Evolutionary conservation across 1,284 basidiomycete species (phyloP).

Genomic region (Mixia osmundae): DNA sequence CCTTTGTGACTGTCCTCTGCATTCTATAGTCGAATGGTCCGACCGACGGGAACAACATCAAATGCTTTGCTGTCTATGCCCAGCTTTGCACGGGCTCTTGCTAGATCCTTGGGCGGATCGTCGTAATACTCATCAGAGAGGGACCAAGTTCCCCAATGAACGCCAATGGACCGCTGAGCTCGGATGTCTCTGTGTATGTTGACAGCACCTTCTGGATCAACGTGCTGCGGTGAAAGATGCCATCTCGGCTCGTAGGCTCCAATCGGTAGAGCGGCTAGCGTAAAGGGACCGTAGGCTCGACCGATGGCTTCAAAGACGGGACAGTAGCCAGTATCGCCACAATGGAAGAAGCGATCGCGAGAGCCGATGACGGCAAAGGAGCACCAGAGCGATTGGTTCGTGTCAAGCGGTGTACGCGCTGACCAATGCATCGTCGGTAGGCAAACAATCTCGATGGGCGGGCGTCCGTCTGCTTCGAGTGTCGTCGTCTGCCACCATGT

Average conservation of each 20-base stretch:
- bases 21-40: too few relatives aligned
- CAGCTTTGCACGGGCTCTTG: too few relatives aligned
- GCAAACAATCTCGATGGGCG: slow-evolving; percentile 2
- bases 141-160: slow-evolving; percentile 29
- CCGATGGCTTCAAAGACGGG: slow-evolving; percentile 19
- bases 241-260: slow-evolving; percentile 16
- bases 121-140: slow-evolving; percentile 23
- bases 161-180: slow-evolving; percentile 22
- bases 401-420: slow-evolving; percentile 25
- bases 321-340: slow-evolving; percentile 22
- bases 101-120: slow-evolving; percentile 9
- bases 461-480: slow-evolving; percentile 1
- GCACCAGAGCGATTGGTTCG: slow-evolving; percentile 27
- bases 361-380: slow-evolving; percentile 22
- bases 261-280: slow-evolving; percentile 19
- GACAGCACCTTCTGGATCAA: slow-evolving; percentile 24
- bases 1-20: too few relatives aligned
- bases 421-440: slow-evolving; percentile 25
- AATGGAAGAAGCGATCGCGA: slow-evolving; percentile 20
- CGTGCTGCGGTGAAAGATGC: slow-evolving; percentile 25
- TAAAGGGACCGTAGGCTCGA: slow-evolving; percentile 17
- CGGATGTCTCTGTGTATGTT: slow-evolving; percentile 22
- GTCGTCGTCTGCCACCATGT: slow-evolving; percentile 19
- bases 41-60: too few relatives aligned
- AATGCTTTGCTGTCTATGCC: too few relatives aligned